These are phyloP conservation scores for Lactarius tabidus DNA, from an alignment of 768 basidiomycete genomes.

Conservation along the genomic window DNA sequence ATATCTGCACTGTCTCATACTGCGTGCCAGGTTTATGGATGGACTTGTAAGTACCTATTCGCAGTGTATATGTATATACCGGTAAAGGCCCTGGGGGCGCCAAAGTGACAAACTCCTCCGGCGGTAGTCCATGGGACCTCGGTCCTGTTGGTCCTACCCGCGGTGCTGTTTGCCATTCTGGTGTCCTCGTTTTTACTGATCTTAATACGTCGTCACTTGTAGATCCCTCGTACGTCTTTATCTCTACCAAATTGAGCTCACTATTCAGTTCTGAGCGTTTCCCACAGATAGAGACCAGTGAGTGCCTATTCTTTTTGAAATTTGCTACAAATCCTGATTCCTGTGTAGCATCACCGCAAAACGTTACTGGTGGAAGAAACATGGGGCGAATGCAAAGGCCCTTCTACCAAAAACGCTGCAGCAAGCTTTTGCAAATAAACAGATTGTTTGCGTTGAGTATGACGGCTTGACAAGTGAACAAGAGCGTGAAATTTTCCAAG, in stretches of 20 bases:
- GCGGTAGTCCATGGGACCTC: neutral
- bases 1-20: neutral
- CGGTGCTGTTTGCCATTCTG: conserved; percentile 13
- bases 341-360: conserved; percentile 38
- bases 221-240: conserved; percentile 54
- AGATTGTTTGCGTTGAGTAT: conserved; percentile 75
- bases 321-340: conserved; percentile 28
- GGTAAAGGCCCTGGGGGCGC: neutral
- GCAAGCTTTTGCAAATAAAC: conserved; percentile 63
- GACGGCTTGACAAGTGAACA: conserved; percentile 43
- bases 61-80: neutral
- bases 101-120: conserved; percentile 6
- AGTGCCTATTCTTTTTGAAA: conserved; percentile 21
- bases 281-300: conserved; percentile 46
- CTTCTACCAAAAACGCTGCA: conserved; percentile 39
- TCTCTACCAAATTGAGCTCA: conserved; percentile 1
- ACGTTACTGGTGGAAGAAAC: conserved; percentile 25
- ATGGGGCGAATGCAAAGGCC: conserved; percentile 41
- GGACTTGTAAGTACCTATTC: conserved; percentile 50
- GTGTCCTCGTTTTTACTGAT: conserved; percentile 8
- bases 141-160: conserved; percentile 3
- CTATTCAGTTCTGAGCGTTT: neutral
- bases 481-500: conserved; percentile 74
- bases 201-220: neutral
- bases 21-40: conserved; percentile 47